These are phyloP conservation scores for Clitopilus hobsonii DNA, from an alignment of 768 basidiomycete species.

Conservation along the genomic window DNA sequence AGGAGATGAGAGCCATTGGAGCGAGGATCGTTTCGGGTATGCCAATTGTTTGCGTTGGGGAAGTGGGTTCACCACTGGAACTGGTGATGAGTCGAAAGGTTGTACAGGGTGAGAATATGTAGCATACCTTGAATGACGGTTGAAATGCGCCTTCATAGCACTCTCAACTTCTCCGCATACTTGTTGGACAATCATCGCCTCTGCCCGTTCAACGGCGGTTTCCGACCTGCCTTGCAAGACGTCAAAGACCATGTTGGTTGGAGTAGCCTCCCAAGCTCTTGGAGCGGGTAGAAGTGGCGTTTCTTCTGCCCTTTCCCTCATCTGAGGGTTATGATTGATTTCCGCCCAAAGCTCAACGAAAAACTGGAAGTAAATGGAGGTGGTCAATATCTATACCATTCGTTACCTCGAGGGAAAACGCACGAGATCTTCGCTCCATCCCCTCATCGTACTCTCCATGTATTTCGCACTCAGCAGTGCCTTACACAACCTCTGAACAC, in stretches of 20 bases:
- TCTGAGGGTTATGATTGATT: conserved; percentile 54
- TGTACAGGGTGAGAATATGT: neutral
- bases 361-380: conserved; percentile 48
- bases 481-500: conserved; percentile 79
- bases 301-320: conserved; percentile 50
- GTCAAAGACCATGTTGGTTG: neutral
- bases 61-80: neutral
- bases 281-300: conserved; percentile 49
- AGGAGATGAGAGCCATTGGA: conserved; percentile 75
- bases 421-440: conserved; percentile 91
- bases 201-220: conserved; percentile 58
- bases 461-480: conserved; percentile 80
- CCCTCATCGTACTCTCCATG: conserved; percentile 61
- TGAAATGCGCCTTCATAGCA: conserved; percentile 69
- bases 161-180: conserved; percentile 78
- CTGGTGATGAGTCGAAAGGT: neutral
- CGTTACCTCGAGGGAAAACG: conserved; percentile 17
- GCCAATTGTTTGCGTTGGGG: conserved; percentile 31
- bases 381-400: neutral
- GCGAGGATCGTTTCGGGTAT: conserved; percentile 70
- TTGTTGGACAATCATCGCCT: conserved; percentile 84
- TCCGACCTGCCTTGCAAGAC: neutral
- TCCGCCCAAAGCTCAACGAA: conserved; percentile 89
- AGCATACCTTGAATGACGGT: conserved; percentile 40
- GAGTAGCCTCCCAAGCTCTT: conserved; percentile 1